Evolutionary conservation across 352 stramenopile genomes (phyloP).

Genomic region (Pythium sp.): DNA sequence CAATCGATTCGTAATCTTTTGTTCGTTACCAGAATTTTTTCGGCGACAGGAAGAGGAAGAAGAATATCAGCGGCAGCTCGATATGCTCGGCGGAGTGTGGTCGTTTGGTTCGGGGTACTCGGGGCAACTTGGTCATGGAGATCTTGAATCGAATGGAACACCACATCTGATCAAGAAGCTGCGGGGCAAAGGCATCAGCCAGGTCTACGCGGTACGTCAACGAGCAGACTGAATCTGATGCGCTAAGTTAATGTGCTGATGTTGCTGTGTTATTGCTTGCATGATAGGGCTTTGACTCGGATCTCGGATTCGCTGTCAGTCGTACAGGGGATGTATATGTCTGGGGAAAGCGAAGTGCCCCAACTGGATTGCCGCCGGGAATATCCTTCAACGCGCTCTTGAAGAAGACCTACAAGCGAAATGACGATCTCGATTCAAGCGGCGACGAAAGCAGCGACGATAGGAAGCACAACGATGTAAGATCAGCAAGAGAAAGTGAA

Average conservation of each 20-base stretch:
- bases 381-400: slow-evolving; percentile 32
- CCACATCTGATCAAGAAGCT: slow-evolving; percentile 71
- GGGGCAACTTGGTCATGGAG: slow-evolving; percentile 71
- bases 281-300: slow-evolving; percentile 73
- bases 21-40: slow-evolving; percentile 43
- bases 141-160: slow-evolving; percentile 52
- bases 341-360: slow-evolving; percentile 67
- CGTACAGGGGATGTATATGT: slow-evolving; percentile 74
- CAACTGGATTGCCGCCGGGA: slow-evolving; percentile 43
- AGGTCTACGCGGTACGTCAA: slow-evolving; percentile 65
- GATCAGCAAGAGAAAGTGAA: background rate
- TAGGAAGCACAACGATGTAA: background rate
- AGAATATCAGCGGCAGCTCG: slow-evolving; percentile 66
- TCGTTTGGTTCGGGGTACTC: slow-evolving; percentile 72
- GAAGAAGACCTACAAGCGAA: slow-evolving; percentile 33
- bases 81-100: slow-evolving; percentile 83
- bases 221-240: background rate
- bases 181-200: slow-evolving; percentile 55
- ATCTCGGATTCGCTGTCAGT: slow-evolving; percentile 70
- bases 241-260: background rate
- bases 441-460: slow-evolving; percentile 37
- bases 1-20: background rate
- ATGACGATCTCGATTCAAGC: slow-evolving; percentile 40
- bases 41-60: slow-evolving; percentile 56
- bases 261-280: background rate